Evolutionary conservation across 2,329 filamentous ascomycete species (phyloP).

Genomic region (Blastomyces parvus): DNA sequence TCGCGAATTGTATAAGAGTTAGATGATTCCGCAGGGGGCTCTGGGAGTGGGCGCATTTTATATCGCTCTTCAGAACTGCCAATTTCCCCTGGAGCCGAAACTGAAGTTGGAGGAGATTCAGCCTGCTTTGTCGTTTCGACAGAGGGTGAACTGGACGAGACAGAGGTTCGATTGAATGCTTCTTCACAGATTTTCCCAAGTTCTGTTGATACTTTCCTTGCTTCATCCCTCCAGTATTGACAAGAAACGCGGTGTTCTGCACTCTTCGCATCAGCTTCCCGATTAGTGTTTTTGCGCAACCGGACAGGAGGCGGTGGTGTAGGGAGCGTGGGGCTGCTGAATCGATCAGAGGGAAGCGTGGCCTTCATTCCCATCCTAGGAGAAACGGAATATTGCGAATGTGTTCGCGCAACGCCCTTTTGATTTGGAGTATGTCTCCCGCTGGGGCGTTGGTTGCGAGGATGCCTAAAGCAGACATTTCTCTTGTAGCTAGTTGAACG

Average conservation of each 20-base stretch:
- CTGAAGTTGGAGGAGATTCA: conserved; percentile 44
- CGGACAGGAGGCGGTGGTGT: conserved; percentile 32
- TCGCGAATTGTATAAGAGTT: conserved; percentile 47
- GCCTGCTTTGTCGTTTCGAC: conserved; percentile 33
- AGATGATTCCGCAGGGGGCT: conserved; percentile 39
- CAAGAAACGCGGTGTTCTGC: conserved; percentile 35
- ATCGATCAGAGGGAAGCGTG: conserved; percentile 17
- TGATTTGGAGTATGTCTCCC: conserved; percentile 21
- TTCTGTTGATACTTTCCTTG: conserved; percentile 72
- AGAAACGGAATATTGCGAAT: conserved; percentile 21
- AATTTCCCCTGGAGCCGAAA: conserved; percentile 28
- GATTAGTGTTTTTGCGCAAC: conserved; percentile 23
- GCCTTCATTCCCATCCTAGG: not conserved
- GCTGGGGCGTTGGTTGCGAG: conserved; percentile 33
- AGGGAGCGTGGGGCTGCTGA: conserved; percentile 33
- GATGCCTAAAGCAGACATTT: conserved; percentile 54
- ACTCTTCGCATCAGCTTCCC: conserved; percentile 28
- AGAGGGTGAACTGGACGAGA: conserved; percentile 43
- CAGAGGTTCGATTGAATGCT: conserved; percentile 66
- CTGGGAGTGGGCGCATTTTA: conserved; percentile 36
- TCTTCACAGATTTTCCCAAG: conserved; percentile 87
- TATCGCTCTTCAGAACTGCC: conserved; percentile 15
- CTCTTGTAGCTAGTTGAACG: conserved; percentile 48
- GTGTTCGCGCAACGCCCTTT: conserved; percentile 18
- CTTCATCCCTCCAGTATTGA: conserved; percentile 60